phyloP scores from a whole-genome alignment of 2,329 filamentous ascomycete genomes.

The Cordyceps cicadae region DNA sequence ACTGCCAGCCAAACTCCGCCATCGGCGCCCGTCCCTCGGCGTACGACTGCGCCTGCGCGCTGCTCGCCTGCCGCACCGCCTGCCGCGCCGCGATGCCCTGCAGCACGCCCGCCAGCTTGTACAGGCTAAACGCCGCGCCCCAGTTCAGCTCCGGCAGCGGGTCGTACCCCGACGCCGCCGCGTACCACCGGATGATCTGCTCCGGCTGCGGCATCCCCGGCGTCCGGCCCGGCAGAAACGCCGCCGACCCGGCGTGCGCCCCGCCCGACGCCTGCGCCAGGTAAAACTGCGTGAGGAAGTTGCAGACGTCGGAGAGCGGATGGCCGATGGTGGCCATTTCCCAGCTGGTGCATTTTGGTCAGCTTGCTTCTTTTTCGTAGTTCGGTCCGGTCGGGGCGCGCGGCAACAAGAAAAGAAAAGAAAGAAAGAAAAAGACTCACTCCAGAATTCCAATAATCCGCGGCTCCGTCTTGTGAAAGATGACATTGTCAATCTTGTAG shows the following conservation, averaged over 20 bases:
- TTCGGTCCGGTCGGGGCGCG: no score
- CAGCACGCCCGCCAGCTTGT: slow-evolving; percentile 52
- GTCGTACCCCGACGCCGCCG: slow-evolving; percentile 58
- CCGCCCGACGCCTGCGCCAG: slow-evolving; percentile 13
- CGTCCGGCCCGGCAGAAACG: slow-evolving; percentile 54
- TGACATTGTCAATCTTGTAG: slow-evolving; percentile 88
- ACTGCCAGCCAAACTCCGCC: slow-evolving; percentile 69
- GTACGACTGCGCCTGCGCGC: slow-evolving; percentile 68
- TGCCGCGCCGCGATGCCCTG: slow-evolving; percentile 91
- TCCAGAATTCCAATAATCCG: slow-evolving; percentile 88
- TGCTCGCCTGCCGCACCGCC: slow-evolving; percentile 81
- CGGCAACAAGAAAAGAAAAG: no score
- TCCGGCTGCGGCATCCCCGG: slow-evolving; percentile 50
- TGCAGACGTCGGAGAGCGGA: slow-evolving; percentile 82
- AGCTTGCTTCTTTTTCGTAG: neutral
- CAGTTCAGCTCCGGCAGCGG: slow-evolving; percentile 51
- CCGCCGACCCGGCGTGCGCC: slow-evolving; percentile 25
- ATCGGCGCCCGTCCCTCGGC: slow-evolving; percentile 60
- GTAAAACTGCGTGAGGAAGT: slow-evolving; percentile 49
- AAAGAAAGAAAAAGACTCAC: slow-evolving; percentile 37
- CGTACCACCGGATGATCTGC: slow-evolving; percentile 34
- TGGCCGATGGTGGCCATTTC: slow-evolving; percentile 99
- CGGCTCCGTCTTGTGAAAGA: slow-evolving; percentile 83
- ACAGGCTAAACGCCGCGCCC: slow-evolving; percentile 55
- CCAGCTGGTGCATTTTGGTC: slow-evolving; percentile 48